These are phyloP conservation scores for Coniophora puteana DNA, from an alignment of 1,284 basidiomycete genomes.

Conservation along the genomic window DNA sequence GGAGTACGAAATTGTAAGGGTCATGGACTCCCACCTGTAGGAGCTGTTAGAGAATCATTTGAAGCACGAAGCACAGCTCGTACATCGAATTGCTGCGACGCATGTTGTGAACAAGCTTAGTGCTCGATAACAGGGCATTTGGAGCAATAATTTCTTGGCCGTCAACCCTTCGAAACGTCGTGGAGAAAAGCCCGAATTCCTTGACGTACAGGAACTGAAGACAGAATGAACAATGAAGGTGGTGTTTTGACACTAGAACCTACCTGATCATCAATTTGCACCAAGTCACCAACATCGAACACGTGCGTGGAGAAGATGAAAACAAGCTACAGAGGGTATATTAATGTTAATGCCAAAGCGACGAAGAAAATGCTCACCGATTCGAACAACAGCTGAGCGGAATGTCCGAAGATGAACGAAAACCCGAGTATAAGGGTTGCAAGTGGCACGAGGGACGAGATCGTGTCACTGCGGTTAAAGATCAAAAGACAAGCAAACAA, in stretches of 20 bases:
- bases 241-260: slow-evolving; percentile 7
- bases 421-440: slow-evolving; percentile 79
- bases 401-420: slow-evolving; percentile 81
- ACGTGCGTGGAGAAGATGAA: slow-evolving; percentile 85
- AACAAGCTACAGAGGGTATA: slow-evolving; percentile 47
- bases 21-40: slow-evolving; percentile 74
- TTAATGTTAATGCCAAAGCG: not conserved
- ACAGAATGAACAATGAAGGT: slow-evolving; percentile 1
- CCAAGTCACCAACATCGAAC: slow-evolving; percentile 75
- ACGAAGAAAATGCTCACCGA: slow-evolving; percentile 41
- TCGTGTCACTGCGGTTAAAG: slow-evolving; percentile 67
- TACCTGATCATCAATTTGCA: slow-evolving; percentile 74
- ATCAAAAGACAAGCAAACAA: slow-evolving; percentile 77
- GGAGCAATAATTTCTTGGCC: slow-evolving; percentile 81
- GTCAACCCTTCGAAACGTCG: slow-evolving; percentile 75
- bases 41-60: slow-evolving; percentile 17
- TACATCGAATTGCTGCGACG: slow-evolving; percentile 74
- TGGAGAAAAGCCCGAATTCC: slow-evolving; percentile 82
- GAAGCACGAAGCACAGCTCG: slow-evolving; percentile 17
- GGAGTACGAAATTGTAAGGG: slow-evolving; percentile 58
- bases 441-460: slow-evolving; percentile 78
- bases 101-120: slow-evolving; percentile 77
- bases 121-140: slow-evolving; percentile 69
- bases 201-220: slow-evolving; percentile 39
- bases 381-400: slow-evolving; percentile 80